Percentiles rank a stretch among this genome's conserved stretches.
These are phyloP conservation scores for Sporisorium scitamineum DNA, from an alignment of 1,284 basidiomycete species.

Conservation along the genomic window DNA sequence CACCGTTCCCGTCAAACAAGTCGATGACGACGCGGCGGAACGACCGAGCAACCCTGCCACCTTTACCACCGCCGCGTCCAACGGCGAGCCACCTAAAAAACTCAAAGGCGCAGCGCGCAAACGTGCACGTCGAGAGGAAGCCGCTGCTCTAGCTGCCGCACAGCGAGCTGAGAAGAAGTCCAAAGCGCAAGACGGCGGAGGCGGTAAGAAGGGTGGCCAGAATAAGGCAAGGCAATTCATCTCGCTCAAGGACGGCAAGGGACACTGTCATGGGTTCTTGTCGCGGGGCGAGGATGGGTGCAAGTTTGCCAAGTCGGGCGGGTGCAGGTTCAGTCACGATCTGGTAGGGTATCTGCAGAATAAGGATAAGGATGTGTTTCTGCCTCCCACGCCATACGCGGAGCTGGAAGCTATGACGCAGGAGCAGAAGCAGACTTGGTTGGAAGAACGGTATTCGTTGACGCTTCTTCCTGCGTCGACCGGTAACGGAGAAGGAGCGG, in stretches of 20 bases:
- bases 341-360: constrained; percentile 79
- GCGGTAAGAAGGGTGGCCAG: constrained; percentile 42
- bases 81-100: constrained; percentile 29
- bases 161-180: constrained; percentile 32
- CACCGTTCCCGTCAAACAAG: constrained; percentile 2
- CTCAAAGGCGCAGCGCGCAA: constrained; percentile 53
- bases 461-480: constrained; percentile 9
- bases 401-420: constrained; percentile 11
- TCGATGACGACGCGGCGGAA: constrained; percentile 43
- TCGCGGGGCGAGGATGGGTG: constrained; percentile 33
- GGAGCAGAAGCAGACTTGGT: constrained; percentile 26
- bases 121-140: constrained; percentile 40
- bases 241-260: constrained; percentile 36
- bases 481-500: not conserved
- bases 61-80: not conserved
- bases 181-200: constrained; percentile 5
- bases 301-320: constrained; percentile 29
- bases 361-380: constrained; percentile 80
- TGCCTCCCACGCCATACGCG: constrained; percentile 53
- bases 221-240: constrained; percentile 50
- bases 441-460: constrained; percentile 48
- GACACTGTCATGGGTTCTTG: constrained; percentile 36
- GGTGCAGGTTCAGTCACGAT: constrained; percentile 84
- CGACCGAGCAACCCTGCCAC: constrained; percentile 26
- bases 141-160: constrained; percentile 26